These are phyloP conservation scores for Vicia villosa DNA, from an alignment of 306 rosid genomes.

Conservation along the genomic window DNA sequence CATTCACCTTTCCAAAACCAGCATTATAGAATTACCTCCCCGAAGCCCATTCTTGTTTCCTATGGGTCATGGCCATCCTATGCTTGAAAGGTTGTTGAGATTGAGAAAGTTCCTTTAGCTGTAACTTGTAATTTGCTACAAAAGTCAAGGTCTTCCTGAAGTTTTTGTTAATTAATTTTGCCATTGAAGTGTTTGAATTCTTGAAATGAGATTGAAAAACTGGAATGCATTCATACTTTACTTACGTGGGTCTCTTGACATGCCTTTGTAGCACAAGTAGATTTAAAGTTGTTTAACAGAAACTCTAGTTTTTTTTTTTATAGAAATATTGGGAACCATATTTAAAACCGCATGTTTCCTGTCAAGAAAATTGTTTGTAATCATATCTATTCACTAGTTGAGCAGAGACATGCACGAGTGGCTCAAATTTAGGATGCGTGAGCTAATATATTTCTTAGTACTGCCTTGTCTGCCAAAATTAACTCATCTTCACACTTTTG, in stretches of 20 bases:
- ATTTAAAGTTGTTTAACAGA: neutral
- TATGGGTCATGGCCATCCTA: constrained; percentile 1
- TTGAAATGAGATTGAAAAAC: neutral
- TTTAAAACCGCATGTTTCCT: neutral
- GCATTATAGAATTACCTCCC: neutral
- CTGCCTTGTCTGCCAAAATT: neutral
- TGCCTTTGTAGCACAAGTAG: neutral
- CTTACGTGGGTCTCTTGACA: neutral
- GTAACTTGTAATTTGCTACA: neutral
- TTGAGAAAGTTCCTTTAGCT: neutral
- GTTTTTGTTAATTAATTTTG: neutral
- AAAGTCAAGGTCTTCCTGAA: neutral
- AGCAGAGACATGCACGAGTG: neutral
- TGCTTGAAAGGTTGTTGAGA: neutral
- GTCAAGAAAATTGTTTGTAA: neutral
- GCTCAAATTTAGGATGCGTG: neutral
- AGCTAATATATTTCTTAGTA: neutral
- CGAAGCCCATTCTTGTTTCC: neutral
- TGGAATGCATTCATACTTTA: neutral
- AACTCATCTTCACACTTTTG: neutral
- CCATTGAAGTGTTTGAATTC: neutral
- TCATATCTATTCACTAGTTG: neutral
- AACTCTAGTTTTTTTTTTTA: neutral
- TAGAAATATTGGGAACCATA: neutral
- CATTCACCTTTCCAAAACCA: neutral